These are phyloP conservation scores for Fusarium citri DNA, from an alignment of 2,329 filamentous ascomycete genomes.

Conservation along the genomic window DNA sequence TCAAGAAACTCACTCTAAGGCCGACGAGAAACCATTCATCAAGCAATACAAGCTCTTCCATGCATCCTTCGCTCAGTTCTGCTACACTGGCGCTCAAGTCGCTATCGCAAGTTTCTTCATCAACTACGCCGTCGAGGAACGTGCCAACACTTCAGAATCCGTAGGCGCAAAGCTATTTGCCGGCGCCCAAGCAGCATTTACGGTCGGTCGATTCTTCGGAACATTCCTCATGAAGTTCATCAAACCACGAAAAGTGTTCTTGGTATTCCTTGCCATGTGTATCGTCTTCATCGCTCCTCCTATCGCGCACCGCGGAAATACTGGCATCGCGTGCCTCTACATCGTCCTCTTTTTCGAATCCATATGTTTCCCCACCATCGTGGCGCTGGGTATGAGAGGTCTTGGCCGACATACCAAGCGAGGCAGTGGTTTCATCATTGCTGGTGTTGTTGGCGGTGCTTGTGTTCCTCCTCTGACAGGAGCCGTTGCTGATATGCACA, in stretches of 20 bases:
- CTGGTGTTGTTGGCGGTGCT: constrained; percentile 78
- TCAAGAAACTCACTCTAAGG: constrained; percentile 63
- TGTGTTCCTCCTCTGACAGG: constrained; percentile 79
- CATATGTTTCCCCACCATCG: constrained; percentile 84
- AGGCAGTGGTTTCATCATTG: constrained; percentile 76
- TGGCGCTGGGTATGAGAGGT: constrained; percentile 80
- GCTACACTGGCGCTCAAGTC: constrained; percentile 79
- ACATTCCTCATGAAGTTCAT: constrained; percentile 74
- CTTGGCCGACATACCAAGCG: constrained; percentile 82
- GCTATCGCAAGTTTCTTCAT: constrained; percentile 77
- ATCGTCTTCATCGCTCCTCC: constrained; percentile 70
- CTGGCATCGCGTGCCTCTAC: constrained; percentile 71
- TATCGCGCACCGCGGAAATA: constrained; percentile 59
- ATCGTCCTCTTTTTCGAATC: constrained; percentile 82
- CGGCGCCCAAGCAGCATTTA: constrained; percentile 79
- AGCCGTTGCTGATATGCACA: constrained; percentile 71
- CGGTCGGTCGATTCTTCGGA: constrained; percentile 77
- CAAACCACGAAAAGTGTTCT: constrained; percentile 74
- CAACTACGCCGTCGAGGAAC: constrained; percentile 75
- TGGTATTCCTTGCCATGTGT: constrained; percentile 71
- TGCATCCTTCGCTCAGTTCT: constrained; percentile 80
- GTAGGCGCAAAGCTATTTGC: constrained; percentile 75
- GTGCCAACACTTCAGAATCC: constrained; percentile 61
- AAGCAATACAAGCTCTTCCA: constrained; percentile 83
- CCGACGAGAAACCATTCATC: constrained; percentile 70